Conservation (phyloP, 345 rosid species). For the Rhizophora apiculata region DNA sequence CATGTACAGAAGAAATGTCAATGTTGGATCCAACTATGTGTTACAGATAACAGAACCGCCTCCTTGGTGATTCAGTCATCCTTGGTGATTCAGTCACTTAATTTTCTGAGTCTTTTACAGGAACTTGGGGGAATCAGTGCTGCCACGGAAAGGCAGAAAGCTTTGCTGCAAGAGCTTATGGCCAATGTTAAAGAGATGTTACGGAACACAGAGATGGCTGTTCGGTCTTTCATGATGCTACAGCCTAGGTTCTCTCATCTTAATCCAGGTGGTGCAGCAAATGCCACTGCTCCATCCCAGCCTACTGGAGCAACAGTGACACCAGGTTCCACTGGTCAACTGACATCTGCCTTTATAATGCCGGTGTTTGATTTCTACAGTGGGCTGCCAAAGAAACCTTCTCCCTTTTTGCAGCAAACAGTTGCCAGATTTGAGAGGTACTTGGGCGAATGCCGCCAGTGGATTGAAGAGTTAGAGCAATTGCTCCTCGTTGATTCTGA, state of each 20-base stretch:
- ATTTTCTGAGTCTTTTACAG: conserved; percentile 25
- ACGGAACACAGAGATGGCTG: conserved; percentile 77
- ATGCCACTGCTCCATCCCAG: conserved; percentile 63
- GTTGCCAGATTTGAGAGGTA: conserved; percentile 86
- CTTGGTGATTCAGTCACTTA: conserved; percentile 6
- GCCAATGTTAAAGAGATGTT: conserved; percentile 76
- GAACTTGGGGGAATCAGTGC: conserved; percentile 92
- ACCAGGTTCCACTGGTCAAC: conserved; percentile 56
- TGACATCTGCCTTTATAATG: conserved; percentile 41
- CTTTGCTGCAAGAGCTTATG: conserved; percentile 74
- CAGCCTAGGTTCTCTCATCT: conserved; percentile 72
- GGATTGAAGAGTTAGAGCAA: conserved; percentile 94
- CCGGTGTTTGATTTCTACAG: conserved; percentile 78
- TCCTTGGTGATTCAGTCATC: conserved; percentile 6
- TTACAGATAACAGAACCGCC: neutral
- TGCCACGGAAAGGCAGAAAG: conserved; percentile 79
- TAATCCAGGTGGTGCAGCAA: conserved; percentile 42
- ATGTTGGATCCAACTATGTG: neutral
- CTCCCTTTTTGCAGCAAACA: conserved; percentile 74
- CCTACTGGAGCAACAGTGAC: conserved; percentile 46
- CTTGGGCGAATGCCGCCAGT: conserved; percentile 73
- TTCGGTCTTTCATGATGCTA: conserved; percentile 79
- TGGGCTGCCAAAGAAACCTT: conserved; percentile 90
- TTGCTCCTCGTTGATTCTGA: conserved; percentile 59
- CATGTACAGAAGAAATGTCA: neutral